Percentiles rank a stretch among this genome's conserved stretches.
These are phyloP conservation scores for Pseudogymnoascus sp. DNA, from an alignment of 2,329 filamentous ascomycete genomes.

Conservation along the genomic window DNA sequence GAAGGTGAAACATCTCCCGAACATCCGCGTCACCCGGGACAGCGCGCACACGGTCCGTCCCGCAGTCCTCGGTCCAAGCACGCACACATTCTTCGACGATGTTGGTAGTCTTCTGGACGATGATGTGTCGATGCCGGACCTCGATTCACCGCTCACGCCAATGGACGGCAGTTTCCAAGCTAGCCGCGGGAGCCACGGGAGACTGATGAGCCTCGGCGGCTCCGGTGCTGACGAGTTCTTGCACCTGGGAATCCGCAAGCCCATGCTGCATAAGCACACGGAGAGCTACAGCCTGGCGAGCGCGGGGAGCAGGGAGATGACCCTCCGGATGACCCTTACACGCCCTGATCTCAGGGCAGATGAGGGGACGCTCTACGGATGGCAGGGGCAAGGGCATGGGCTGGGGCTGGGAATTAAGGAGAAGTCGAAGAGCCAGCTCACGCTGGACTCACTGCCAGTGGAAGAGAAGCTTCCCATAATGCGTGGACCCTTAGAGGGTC, in stretches of 20 bases:
- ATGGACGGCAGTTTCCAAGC: constrained; percentile 24
- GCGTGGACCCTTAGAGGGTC: constrained; percentile 29
- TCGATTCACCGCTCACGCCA: constrained; percentile 42
- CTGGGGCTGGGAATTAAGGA: constrained; percentile 20
- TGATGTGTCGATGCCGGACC: constrained; percentile 46
- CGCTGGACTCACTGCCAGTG: constrained; percentile 48
- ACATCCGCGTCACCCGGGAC: constrained; percentile 17
- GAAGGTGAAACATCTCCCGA: constrained; percentile 24
- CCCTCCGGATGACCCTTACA: constrained; percentile 89
- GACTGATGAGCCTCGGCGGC: constrained; percentile 18
- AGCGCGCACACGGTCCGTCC: constrained; percentile 1
- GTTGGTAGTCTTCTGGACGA: constrained; percentile 49
- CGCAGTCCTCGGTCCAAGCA: constrained; percentile 12
- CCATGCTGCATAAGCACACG: constrained; percentile 23
- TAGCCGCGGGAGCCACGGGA: constrained; percentile 20
- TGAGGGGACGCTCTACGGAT: constrained; percentile 65
- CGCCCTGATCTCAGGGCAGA: constrained; percentile 74
- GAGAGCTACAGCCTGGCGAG: constrained; percentile 43
- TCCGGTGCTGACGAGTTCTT: constrained; percentile 34
- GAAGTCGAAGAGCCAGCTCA: constrained; percentile 38
- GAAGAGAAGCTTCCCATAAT: constrained; percentile 44
- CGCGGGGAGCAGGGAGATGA: constrained; percentile 75
- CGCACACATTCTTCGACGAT: constrained; percentile 53
- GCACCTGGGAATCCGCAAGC: constrained; percentile 22
- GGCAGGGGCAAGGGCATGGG: constrained; percentile 39